These are phyloP conservation scores for Pseudogymnoascus sp. DNA, from an alignment of 2,329 filamentous ascomycete species.

Conservation along the genomic window DNA sequence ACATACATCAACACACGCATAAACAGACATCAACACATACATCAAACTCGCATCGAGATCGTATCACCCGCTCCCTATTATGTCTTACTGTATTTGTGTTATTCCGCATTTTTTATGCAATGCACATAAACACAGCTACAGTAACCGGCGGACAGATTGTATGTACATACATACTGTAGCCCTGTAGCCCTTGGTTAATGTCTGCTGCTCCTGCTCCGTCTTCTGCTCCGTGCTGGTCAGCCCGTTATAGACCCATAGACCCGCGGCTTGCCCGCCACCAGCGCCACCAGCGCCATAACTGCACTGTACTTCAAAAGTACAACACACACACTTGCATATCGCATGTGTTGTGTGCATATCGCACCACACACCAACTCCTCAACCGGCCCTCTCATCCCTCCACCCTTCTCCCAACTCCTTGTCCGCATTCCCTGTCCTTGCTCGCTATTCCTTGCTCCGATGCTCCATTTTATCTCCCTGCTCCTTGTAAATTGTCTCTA, in stretches of 20 bases:
- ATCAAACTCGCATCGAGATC: background rate
- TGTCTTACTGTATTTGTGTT: conserved; percentile 2
- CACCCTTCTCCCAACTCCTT: background rate
- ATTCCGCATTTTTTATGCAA: background rate
- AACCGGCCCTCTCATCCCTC: background rate
- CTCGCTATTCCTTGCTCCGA: background rate
- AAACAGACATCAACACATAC: no score
- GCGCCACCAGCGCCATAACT: no score
- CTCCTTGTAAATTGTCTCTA: background rate
- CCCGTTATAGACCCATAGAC: background rate
- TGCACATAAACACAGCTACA: background rate
- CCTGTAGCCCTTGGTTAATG: background rate
- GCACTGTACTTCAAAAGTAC: background rate
- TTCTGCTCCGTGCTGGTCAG: background rate
- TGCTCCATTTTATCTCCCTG: background rate
- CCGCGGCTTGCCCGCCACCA: background rate
- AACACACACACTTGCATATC: background rate
- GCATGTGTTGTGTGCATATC: conserved; percentile 2
- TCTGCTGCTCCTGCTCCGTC: background rate
- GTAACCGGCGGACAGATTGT: background rate
- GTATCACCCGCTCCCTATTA: background rate
- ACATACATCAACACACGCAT: background rate
- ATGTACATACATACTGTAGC: background rate
- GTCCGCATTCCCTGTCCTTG: background rate
- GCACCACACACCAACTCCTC: background rate